phyloP scores from a whole-genome alignment of 2,329 filamentous ascomycete genomes.

The Trichoderma polysporum region DNA sequence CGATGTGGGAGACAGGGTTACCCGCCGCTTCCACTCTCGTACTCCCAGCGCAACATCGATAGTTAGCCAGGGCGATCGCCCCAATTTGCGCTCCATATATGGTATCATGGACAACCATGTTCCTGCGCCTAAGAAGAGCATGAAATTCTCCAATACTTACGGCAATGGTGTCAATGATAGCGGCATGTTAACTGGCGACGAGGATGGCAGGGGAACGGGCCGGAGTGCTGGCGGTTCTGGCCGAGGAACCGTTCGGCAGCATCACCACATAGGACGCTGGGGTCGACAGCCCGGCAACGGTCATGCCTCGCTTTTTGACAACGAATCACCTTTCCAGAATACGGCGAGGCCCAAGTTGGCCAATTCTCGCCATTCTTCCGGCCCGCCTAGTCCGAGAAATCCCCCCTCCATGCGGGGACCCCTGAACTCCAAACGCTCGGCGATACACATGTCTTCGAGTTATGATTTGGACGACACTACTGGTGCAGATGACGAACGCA shows the following conservation, averaged over 20 bases:
- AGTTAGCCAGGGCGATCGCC: slow-evolving; percentile 64
- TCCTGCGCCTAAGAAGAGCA: slow-evolving; percentile 70
- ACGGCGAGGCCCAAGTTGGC: slow-evolving; percentile 62
- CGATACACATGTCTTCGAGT: slow-evolving; percentile 58
- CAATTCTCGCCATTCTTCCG: slow-evolving; percentile 59
- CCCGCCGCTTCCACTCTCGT: slow-evolving; percentile 83
- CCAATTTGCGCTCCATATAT: slow-evolving; percentile 64
- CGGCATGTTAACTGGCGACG: slow-evolving; percentile 56
- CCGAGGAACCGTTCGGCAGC: slow-evolving; percentile 68
- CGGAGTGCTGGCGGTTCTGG: slow-evolving; percentile 62
- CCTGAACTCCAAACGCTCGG: slow-evolving; percentile 48
- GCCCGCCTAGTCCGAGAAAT: slow-evolving; percentile 68
- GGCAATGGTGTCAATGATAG: slow-evolving; percentile 55
- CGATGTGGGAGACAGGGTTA: slow-evolving; percentile 56
- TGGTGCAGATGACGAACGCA: slow-evolving; percentile 82
- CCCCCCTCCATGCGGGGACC: slow-evolving; percentile 39
- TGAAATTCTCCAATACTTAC: slow-evolving; percentile 91
- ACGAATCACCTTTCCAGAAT: slow-evolving; percentile 75
- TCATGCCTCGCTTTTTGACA: slow-evolving; percentile 72
- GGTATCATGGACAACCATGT: slow-evolving; percentile 60
- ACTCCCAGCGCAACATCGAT: slow-evolving; percentile 92
- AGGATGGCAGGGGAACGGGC: slow-evolving; percentile 63
- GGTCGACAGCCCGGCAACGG: slow-evolving; percentile 66
- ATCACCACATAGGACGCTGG: slow-evolving; percentile 73
- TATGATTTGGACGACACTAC: slow-evolving; percentile 81